Evolutionary conservation across 495 filamentous ascomycete species (phyloP).

Genomic region (Podospora bellae-mahoneyi): DNA sequence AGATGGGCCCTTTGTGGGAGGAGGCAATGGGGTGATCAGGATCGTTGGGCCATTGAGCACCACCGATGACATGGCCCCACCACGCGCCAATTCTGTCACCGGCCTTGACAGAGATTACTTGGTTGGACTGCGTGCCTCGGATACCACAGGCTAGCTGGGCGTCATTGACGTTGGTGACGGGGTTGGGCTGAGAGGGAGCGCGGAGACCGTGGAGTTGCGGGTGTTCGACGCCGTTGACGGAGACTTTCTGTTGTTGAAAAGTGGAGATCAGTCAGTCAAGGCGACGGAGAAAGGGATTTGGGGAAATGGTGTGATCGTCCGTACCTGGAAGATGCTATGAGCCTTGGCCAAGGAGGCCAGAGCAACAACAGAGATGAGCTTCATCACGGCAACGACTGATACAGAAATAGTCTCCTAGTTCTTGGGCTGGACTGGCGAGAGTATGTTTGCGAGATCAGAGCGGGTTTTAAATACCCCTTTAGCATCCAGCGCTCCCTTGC

Average conservation of each 20-base stretch:
- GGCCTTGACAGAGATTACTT: constrained; percentile 44
- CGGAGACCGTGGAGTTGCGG: constrained; percentile 54
- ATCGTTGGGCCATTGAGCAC: constrained; percentile 48
- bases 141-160: constrained; percentile 45
- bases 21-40: constrained; percentile 53
- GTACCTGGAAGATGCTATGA: background rate
- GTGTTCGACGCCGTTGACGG: constrained; percentile 52
- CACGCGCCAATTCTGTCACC: constrained; percentile 46
- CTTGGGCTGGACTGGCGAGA: background rate
- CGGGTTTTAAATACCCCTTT: too few relatives aligned
- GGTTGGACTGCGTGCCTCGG: constrained; percentile 40
- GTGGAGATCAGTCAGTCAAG: too few relatives aligned
- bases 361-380: background rate
- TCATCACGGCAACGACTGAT: background rate
- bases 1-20: constrained; percentile 53
- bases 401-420: background rate
- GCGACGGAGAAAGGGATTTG: too few relatives aligned
- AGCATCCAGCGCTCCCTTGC: too few relatives aligned
- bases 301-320: too few relatives aligned
- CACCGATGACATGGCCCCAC: constrained; percentile 54
- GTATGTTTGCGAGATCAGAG: too few relatives aligned
- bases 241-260: constrained; percentile 36
- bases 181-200: constrained; percentile 52
- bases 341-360: background rate
- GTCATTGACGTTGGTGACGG: constrained; percentile 49